Conservation (phyloP, 164 flowering plant genomes). For the Vitis rotundifolia region DNA sequence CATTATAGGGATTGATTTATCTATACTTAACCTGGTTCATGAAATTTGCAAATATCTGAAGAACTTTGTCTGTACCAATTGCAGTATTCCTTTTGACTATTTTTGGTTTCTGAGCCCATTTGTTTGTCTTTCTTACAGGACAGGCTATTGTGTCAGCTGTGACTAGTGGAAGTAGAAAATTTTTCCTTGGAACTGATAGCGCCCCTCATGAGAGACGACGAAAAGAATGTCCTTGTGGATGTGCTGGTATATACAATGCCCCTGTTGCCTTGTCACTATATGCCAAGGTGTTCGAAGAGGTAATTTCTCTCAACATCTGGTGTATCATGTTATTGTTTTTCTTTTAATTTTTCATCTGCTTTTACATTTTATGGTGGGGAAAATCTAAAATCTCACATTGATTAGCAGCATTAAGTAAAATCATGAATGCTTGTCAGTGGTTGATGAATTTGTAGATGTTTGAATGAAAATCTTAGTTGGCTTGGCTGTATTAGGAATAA, state of each 20-base stretch:
- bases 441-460: not conserved
- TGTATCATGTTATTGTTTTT: not conserved
- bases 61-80: too few relatives aligned
- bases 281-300: conserved; percentile 97
- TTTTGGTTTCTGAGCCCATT: conserved; percentile 5
- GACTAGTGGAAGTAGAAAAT: conserved; percentile 81
- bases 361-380: not conserved
- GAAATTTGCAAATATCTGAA: too few relatives aligned
- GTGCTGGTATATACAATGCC: conserved; percentile 94
- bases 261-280: conserved; percentile 86
- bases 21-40: not conserved
- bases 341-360: not conserved
- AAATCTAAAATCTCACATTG: not conserved
- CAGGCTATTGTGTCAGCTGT: conserved; percentile 90
- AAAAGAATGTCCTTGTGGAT: conserved; percentile 89
- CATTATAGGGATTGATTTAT: not conserved
- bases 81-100: not conserved
- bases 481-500: not conserved
- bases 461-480: not conserved
- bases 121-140: conserved; percentile 44
- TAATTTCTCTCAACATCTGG: conserved; percentile 20
- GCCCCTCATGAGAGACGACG: conserved; percentile 88
- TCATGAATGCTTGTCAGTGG: not conserved
- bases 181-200: conserved; percentile 98
- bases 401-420: not conserved